phyloP scores from a whole-genome alignment of 352 stramenopile genomes.

The Pythium vanterpoolii region DNA sequence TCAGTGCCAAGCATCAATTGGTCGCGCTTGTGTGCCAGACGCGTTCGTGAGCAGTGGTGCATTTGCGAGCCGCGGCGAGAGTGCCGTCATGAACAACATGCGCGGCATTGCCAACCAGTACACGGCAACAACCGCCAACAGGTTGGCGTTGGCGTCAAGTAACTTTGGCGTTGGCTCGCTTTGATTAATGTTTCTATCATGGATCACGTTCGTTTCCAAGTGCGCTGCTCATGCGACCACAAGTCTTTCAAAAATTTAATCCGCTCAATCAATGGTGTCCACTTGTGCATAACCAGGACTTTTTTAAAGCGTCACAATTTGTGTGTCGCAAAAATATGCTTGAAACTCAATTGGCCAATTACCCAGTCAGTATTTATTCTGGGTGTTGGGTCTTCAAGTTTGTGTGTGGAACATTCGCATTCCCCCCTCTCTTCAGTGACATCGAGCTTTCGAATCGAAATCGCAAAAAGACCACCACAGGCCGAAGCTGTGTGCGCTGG shows the following conservation, averaged over 20 bases:
- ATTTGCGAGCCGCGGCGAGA: neutral
- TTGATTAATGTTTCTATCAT: no score
- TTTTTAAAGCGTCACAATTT: neutral
- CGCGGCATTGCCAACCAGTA: slow-evolving; percentile 3
- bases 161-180: slow-evolving; percentile 16
- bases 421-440: neutral
- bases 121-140: neutral
- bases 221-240: no score
- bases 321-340: neutral
- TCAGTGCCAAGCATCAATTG: slow-evolving; percentile 23
- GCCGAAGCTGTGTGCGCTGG: neutral
- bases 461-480: neutral
- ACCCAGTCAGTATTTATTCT: neutral
- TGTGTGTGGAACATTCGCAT: neutral
- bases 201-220: no score
- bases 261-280: neutral
- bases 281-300: neutral
- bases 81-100: slow-evolving; percentile 4
- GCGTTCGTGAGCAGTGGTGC: slow-evolving; percentile 24
- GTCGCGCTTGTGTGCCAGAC: slow-evolving; percentile 28
- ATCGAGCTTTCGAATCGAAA: neutral
- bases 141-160: neutral
- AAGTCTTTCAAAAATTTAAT: no score
- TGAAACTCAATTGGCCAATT: neutral
- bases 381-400: neutral